Conservation (phyloP, 179 eudicot species). For the Silene noctiflora region DNA sequence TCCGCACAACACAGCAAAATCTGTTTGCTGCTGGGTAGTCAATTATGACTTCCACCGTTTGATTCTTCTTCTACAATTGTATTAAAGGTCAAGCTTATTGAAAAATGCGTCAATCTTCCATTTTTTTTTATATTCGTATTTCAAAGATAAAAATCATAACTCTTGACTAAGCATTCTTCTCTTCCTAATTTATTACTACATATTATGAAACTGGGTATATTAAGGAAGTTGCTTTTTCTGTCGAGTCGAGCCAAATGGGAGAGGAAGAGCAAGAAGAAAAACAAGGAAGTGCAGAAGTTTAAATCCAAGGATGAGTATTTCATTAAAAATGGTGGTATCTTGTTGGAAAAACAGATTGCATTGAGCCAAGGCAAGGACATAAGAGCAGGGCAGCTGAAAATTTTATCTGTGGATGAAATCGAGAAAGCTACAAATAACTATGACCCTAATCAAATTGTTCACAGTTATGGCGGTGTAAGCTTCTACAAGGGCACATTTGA, state of each 20-base stretch:
- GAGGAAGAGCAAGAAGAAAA: neutral
- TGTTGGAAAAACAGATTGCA: constrained; percentile 26
- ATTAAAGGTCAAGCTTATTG: neutral
- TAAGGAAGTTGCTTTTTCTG: neutral
- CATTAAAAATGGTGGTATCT: constrained; percentile 20
- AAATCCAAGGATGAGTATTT: constrained; percentile 10
- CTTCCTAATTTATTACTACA: neutral
- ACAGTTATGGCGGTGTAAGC: neutral
- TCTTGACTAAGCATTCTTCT: neutral
- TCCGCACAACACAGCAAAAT: no score
- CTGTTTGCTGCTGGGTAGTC: neutral
- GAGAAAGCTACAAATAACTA: constrained; percentile 13
- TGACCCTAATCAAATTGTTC: constrained; percentile 12
- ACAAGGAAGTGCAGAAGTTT: neutral
- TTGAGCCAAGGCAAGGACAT: constrained; percentile 13
- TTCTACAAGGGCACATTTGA: constrained; percentile 15
- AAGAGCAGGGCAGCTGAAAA: constrained; percentile 9
- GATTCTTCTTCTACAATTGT: neutral
- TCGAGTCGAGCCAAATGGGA: constrained; percentile 7
- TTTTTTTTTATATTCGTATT: neutral
- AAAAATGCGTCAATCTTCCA: neutral
- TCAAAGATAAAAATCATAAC: neutral
- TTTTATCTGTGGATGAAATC: constrained; percentile 16
- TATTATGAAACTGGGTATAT: neutral
- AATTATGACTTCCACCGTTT: neutral